Evolutionary conservation across 371 early-diverging fungal genomes (phyloP).

Genomic region (Zychaea mexicana): DNA sequence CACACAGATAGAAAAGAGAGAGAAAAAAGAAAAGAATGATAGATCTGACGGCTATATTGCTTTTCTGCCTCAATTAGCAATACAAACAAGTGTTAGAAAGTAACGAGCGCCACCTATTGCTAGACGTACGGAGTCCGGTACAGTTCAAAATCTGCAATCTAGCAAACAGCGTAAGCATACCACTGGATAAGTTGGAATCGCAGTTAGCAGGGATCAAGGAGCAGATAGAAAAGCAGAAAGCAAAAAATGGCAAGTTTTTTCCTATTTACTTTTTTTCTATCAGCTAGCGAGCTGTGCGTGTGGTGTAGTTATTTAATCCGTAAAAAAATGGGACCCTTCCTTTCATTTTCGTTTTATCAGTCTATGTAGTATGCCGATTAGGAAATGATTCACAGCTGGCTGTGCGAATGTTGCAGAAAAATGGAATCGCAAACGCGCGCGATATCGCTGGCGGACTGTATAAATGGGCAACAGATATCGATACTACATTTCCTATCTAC

Average conservation of each 20-base stretch:
- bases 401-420: constrained; percentile 62
- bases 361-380: constrained; percentile 88
- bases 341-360: constrained; percentile 33
- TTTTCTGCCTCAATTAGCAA: not conserved
- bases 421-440: constrained; percentile 53
- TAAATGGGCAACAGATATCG: constrained; percentile 78
- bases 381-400: constrained; percentile 94
- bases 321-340: not conserved
- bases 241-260: constrained; percentile 31
- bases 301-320: too few species aligned
- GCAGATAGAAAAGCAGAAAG: constrained; percentile 21
- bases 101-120: constrained; percentile 63
- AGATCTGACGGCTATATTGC: too few species aligned
- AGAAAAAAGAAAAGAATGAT: not conserved
- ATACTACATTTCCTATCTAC: constrained; percentile 83
- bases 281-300: not conserved
- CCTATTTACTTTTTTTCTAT: not conserved
- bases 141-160: constrained; percentile 86
- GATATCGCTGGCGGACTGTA: constrained; percentile 87
- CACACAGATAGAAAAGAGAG: too few species aligned
- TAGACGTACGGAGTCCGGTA: constrained; percentile 86
- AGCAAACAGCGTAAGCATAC: constrained; percentile 65
- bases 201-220: constrained; percentile 44
- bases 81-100: constrained; percentile 4
- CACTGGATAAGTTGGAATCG: constrained; percentile 43